Percentiles rank a stretch among this genome's conserved stretches.
Evolutionary conservation across 2,329 filamentous ascomycete genomes (phyloP).

Genomic region (Aulographum hederae): DNA sequence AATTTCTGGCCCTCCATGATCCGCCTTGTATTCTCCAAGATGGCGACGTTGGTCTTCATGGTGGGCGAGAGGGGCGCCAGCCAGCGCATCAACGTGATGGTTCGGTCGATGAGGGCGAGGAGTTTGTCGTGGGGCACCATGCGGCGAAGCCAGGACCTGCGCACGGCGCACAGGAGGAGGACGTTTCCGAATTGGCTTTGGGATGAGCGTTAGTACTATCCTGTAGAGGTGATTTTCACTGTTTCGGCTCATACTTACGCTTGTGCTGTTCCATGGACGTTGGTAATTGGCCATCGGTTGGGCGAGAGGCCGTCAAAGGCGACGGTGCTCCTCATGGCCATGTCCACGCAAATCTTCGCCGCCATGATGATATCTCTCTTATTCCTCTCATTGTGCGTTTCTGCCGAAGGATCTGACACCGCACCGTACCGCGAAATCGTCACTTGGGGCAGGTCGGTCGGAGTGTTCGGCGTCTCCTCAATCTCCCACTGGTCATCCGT

Average conservation of each 20-base stretch:
- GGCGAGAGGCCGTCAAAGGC: conserved; percentile 51
- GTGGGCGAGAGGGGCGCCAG: not conserved
- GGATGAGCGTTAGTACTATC: conserved; percentile 9
- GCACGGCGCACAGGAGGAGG: conserved; percentile 71
- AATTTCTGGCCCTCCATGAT: too few relatives aligned
- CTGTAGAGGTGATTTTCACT: too few relatives aligned
- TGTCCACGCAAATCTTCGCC: conserved; percentile 39
- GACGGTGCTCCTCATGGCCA: conserved; percentile 67
- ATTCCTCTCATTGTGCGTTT: not conserved
- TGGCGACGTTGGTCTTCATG: not conserved
- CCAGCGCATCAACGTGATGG: not conserved
- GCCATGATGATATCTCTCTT: not conserved
- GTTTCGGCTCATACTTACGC: conserved; percentile 46
- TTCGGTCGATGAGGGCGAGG: not conserved
- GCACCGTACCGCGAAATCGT: too few relatives aligned
- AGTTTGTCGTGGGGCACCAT: not conserved
- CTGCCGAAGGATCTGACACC: too few relatives aligned
- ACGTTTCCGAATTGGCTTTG: conserved; percentile 89
- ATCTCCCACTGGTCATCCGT: not conserved
- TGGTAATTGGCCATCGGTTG: conserved; percentile 69
- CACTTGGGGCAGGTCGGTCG: too few relatives aligned
- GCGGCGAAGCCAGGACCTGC: conserved; percentile 32
- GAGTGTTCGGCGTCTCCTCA: not conserved
- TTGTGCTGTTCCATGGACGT: conserved; percentile 87
- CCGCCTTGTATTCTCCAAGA: too few relatives aligned